A percentile compares a stretch with the other conserved stretches of the same genome.
These are phyloP conservation scores for Phytophthora brassicae DNA, from an alignment of 352 stramenopile genomes.

Conservation along the genomic window DNA sequence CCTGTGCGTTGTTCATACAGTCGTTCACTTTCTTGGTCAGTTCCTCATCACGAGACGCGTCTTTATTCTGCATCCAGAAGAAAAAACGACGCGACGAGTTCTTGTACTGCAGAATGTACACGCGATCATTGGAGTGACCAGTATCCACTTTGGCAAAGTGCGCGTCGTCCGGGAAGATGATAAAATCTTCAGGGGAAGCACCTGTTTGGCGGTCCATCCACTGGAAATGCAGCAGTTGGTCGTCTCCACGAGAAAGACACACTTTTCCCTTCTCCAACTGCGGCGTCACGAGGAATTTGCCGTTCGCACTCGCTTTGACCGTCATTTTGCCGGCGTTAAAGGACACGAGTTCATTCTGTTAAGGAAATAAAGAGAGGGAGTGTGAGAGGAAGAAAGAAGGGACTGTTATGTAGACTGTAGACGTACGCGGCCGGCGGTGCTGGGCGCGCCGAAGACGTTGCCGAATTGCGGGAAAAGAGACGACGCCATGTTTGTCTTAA, in stretches of 20 bases:
- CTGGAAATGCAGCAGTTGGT: conserved; percentile 92
- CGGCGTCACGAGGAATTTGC: conserved; percentile 88
- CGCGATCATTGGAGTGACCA: conserved; percentile 78
- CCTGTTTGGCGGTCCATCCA: conserved; percentile 91
- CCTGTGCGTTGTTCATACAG: conserved; percentile 84
- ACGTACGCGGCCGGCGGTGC: conserved; percentile 46
- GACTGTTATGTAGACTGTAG: no score
- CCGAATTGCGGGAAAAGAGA: conserved; percentile 83
- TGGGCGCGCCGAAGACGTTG: conserved; percentile 77
- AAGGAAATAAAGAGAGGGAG: neutral
- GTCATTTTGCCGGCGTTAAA: conserved; percentile 93
- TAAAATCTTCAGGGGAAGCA: conserved; percentile 88
- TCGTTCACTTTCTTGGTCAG: conserved; percentile 88
- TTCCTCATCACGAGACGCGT: conserved; percentile 86
- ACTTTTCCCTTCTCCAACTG: conserved; percentile 92
- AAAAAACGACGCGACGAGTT: conserved; percentile 92
- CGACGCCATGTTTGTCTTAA: conserved; percentile 38
- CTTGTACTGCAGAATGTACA: conserved; percentile 94
- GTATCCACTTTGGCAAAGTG: conserved; percentile 90
- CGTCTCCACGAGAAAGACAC: conserved; percentile 82
- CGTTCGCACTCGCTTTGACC: conserved; percentile 63
- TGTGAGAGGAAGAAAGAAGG: neutral
- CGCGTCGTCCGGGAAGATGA: conserved; percentile 92
- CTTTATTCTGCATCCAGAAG: conserved; percentile 95
- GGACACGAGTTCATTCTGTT: conserved; percentile 81